These are phyloP conservation scores for Saussurea involucrata DNA, from an alignment of 129 eudicot species.

Conservation along the genomic window DNA sequence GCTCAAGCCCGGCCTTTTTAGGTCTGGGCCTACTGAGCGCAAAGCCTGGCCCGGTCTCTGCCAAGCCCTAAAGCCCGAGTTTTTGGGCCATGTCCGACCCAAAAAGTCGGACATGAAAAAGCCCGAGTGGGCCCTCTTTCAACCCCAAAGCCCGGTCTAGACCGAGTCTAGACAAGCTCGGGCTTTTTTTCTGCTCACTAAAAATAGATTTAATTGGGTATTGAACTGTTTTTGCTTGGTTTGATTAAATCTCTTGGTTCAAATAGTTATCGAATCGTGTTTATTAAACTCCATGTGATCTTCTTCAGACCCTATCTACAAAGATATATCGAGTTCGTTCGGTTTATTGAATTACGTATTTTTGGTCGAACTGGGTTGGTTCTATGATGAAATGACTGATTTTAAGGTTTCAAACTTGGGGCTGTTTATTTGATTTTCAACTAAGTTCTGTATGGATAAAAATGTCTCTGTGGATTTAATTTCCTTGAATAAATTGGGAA, in stretches of 20 bases:
- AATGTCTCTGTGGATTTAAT: no score
- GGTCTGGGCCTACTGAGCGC: background rate
- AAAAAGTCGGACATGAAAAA: no score
- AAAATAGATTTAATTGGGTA: background rate
- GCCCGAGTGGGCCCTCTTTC: no score
- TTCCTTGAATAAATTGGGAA: no score
- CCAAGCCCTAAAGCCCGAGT: background rate
- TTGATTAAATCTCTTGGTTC: background rate
- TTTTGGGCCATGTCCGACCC: background rate
- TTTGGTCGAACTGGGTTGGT: background rate
- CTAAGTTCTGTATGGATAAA: no score
- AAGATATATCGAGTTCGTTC: background rate
- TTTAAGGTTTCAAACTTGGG: background rate
- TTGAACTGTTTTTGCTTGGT: background rate
- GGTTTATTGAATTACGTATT: background rate
- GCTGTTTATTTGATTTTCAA: background rate
- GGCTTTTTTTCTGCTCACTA: background rate
- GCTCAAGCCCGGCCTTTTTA: background rate
- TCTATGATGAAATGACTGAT: background rate
- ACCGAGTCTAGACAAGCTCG: background rate
- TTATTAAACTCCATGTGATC: background rate
- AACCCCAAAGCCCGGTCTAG: no score
- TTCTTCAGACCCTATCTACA: no score
- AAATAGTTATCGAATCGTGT: background rate
- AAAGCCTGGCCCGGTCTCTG: background rate